These are phyloP conservation scores for Paraleonurus japonicus DNA, from an alignment of 257 asterid species.

Conservation along the genomic window DNA sequence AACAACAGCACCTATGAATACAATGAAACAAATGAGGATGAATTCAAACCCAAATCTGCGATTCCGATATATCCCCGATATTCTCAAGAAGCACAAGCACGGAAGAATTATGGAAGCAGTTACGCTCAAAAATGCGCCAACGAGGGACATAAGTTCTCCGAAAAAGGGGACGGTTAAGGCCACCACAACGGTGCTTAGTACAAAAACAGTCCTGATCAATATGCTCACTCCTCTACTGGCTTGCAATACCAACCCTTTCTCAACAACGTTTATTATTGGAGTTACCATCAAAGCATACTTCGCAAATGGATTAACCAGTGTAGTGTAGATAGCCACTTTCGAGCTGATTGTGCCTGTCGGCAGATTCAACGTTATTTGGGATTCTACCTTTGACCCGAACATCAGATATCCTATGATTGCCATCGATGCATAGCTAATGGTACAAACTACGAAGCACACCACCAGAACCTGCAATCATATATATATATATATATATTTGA, in stretches of 20 bases:
- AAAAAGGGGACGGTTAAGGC: conserved; percentile 73
- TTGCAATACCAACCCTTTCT: conserved; percentile 32
- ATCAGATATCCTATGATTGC: conserved; percentile 70
- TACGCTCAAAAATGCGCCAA: conserved; percentile 67
- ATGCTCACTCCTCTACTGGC: conserved; percentile 34
- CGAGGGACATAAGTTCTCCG: conserved; percentile 64
- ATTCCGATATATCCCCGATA: conserved; percentile 45
- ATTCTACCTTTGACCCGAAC: conserved; percentile 60
- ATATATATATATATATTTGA: too few species aligned
- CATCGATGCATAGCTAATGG: conserved; percentile 63
- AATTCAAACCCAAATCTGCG: conserved; percentile 38
- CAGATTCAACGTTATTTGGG: conserved; percentile 85
- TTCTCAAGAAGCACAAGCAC: conserved; percentile 75
- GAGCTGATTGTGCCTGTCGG: conserved; percentile 54
- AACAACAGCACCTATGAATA: conserved; percentile 42
- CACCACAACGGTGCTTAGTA: conserved; percentile 58
- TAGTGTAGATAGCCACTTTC: conserved; percentile 71
- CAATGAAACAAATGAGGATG: conserved; percentile 39
- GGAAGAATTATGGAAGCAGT: conserved; percentile 71
- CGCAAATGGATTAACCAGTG: conserved; percentile 76
- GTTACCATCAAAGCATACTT: conserved; percentile 80
- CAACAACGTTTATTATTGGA: conserved; percentile 58
- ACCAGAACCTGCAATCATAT: conserved; percentile 62
- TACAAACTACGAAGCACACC: conserved; percentile 59
- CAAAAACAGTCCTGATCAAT: conserved; percentile 47